These are phyloP conservation scores for Leucocoprinus birnbaumii DNA, from an alignment of 768 basidiomycete species.

Conservation along the genomic window DNA sequence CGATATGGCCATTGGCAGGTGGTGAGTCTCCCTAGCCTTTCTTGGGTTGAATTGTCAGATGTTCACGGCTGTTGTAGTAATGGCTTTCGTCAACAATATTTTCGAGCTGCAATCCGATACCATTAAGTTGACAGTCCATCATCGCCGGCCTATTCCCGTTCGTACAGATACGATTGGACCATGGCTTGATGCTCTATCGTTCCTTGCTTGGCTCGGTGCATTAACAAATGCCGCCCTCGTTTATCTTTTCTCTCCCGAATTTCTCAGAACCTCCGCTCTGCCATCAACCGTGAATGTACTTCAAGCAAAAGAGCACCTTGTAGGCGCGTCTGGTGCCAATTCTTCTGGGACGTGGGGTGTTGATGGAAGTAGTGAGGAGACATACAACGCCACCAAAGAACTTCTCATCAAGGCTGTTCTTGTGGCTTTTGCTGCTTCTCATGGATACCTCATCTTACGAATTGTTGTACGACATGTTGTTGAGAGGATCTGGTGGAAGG, in stretches of 20 bases:
- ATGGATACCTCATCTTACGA: conserved; percentile 73
- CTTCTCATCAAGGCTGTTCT: conserved; percentile 63
- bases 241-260: conserved; percentile 67
- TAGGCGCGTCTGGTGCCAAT: conserved; percentile 15
- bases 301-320: conserved; percentile 18
- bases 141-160: conserved; percentile 79
- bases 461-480: conserved; percentile 63
- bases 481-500: conserved; percentile 73
- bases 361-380: conserved; percentile 18
- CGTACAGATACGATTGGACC: conserved; percentile 91
- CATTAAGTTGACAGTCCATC: conserved; percentile 88
- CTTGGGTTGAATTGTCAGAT: background rate
- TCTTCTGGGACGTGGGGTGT: conserved; percentile 17
- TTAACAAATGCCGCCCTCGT: conserved; percentile 88
- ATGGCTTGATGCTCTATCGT: conserved; percentile 86
- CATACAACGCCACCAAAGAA: conserved; percentile 39
- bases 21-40: conserved; percentile 41
- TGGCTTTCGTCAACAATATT: conserved; percentile 90
- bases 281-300: conserved; percentile 16
- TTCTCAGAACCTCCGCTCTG: conserved; percentile 1
- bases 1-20: conserved; percentile 91
- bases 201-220: conserved; percentile 87
- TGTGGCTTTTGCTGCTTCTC: conserved; percentile 78
- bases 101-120: conserved; percentile 94
- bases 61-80: conserved; percentile 36